phyloP scores from a whole-genome alignment of 2,329 filamentous ascomycete genomes.

The Botrytis aclada region DNA sequence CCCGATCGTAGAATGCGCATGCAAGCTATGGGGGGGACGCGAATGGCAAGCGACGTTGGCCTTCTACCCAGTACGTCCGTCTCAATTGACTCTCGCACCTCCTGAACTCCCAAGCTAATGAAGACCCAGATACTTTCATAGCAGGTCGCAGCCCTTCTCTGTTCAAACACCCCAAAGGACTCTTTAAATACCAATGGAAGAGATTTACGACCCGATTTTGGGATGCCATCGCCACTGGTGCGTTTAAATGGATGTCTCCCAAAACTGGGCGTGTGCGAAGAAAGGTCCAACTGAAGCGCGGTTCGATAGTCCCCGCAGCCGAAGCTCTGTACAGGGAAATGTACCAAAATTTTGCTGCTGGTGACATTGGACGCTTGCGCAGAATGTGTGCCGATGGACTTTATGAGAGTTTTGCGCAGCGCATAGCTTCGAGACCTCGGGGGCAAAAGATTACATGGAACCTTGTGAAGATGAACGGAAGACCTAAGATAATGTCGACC shows the following conservation, averaged over 20 bases:
- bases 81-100: conserved; percentile 3
- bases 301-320: conserved; percentile 50
- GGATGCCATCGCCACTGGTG: conserved; percentile 27
- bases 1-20: conserved; percentile 8
- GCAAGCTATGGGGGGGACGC: neutral
- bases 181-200: conserved; percentile 34
- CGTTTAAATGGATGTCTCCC: conserved; percentile 27
- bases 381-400: conserved; percentile 54
- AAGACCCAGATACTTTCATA: conserved; percentile 39
- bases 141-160: conserved; percentile 37
- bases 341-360: conserved; percentile 58
- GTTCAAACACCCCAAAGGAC: conserved; percentile 28
- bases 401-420: conserved; percentile 48
- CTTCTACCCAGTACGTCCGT: conserved; percentile 29
- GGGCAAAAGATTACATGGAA: conserved; percentile 51
- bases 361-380: conserved; percentile 51
- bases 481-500: conserved; percentile 46
- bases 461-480: conserved; percentile 49
- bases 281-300: conserved; percentile 42
- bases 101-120: neutral
- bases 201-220: conserved; percentile 29
- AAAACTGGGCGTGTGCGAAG: conserved; percentile 12
- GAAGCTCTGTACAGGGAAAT: conserved; percentile 59
- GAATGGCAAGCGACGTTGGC: conserved; percentile 31
- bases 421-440: conserved; percentile 51